phyloP scores from a whole-genome alignment of 1,139 yeast genomes.

The Protomyces inundatus region DNA sequence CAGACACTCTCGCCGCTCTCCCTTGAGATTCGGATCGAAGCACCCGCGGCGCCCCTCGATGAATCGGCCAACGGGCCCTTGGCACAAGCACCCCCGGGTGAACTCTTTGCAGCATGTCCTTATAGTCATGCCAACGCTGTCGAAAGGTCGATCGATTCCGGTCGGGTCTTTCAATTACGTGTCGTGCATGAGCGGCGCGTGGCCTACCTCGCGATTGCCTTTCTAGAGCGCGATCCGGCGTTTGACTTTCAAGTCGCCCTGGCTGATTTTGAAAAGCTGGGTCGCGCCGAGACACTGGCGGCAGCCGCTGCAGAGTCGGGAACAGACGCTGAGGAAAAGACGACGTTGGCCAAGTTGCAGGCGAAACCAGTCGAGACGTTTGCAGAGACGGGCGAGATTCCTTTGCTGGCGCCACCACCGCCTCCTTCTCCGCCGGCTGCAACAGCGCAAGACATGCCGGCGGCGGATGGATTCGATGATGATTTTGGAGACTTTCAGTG shows the following conservation, averaged over 20 bases:
- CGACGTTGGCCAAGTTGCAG: conserved; percentile 7
- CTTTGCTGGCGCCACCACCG: conserved; percentile 33
- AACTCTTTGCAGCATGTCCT: conserved; percentile 40
- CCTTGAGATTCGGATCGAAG: conserved; percentile 35
- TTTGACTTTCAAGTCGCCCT: conserved; percentile 43
- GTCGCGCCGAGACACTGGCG: conserved; percentile 29
- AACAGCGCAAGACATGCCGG: no score
- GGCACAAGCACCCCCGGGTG: conserved; percentile 35
- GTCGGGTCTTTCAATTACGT: conserved; percentile 38
- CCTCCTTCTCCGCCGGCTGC: conserved; percentile 26
- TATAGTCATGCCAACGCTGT: conserved; percentile 35
- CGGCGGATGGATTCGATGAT: background rate
- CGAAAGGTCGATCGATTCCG: conserved; percentile 37
- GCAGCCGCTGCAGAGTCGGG: conserved; percentile 30
- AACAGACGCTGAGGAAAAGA: background rate
- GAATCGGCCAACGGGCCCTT: background rate
- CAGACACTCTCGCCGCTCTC: conserved; percentile 35
- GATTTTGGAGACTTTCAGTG: conserved; percentile 25
- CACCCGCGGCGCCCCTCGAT: background rate
- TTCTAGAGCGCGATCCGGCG: conserved; percentile 40
- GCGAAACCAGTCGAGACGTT: conserved; percentile 32
- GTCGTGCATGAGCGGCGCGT: conserved; percentile 38
- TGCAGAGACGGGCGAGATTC: conserved; percentile 30
- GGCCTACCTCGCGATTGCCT: conserved; percentile 44
- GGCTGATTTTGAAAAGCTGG: conserved; percentile 38